Percentiles rank a stretch among this genome's conserved stretches.
Evolutionary conservation across 352 stramenopile species (phyloP).

Genomic region (Peronospora belbahrii): DNA sequence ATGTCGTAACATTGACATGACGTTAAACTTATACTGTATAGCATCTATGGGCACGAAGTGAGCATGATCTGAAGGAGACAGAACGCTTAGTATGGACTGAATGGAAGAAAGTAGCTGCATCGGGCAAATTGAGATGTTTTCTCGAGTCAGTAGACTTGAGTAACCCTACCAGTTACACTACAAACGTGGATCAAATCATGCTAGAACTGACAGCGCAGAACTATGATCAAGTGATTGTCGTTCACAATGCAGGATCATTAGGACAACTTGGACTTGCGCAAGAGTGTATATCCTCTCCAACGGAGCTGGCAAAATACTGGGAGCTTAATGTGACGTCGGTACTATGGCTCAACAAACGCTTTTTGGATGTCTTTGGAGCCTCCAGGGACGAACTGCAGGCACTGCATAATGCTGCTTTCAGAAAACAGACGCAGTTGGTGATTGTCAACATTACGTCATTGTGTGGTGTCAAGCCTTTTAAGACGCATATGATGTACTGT

Average conservation of each 20-base stretch:
- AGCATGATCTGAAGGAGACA: conserved; percentile 45
- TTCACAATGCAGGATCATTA: conserved; percentile 84
- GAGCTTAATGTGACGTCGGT: conserved; percentile 84
- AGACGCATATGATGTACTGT: conserved; percentile 77
- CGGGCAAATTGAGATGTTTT: conserved; percentile 25
- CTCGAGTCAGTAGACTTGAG: conserved; percentile 41
- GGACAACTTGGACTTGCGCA: conserved; percentile 53
- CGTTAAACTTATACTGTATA: conserved; percentile 12
- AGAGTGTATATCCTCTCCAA: conserved; percentile 34
- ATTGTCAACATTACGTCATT: conserved; percentile 80
- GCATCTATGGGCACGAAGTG: conserved; percentile 51
- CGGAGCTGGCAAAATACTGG: conserved; percentile 45
- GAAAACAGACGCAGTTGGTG: conserved; percentile 10
- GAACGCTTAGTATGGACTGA: conserved; percentile 28
- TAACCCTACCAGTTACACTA: conserved; percentile 33
- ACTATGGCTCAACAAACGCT: conserved; percentile 76
- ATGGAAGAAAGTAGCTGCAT: conserved; percentile 16
- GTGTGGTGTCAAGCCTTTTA: conserved; percentile 71
- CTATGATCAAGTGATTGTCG: conserved; percentile 46
- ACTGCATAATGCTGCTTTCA: background rate
- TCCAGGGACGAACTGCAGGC: conserved; percentile 30
- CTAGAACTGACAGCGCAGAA: conserved; percentile 21
- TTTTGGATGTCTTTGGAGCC: conserved; percentile 52
- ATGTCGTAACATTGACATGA: no score
- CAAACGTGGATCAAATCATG: conserved; percentile 36